Conservation (phyloP, 1,284 basidiomycete species). For the Veloporphyrellus conicus region DNA sequence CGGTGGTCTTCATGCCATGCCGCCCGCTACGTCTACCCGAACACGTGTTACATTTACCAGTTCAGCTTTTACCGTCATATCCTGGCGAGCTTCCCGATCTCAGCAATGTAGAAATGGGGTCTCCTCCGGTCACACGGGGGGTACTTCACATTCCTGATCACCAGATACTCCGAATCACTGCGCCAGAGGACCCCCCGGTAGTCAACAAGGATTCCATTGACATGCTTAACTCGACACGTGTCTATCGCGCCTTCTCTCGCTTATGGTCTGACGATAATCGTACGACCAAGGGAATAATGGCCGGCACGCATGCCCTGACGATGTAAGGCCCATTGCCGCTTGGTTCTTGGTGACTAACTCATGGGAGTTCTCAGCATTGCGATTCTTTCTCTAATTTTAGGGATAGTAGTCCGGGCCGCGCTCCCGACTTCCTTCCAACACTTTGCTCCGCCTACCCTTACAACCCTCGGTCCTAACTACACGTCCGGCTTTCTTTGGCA, state of each 20-base stretch:
- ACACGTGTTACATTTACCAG: constrained; percentile 59
- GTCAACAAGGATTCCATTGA: constrained; percentile 46
- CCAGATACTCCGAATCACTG: constrained; percentile 38
- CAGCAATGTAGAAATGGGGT: constrained; percentile 33
- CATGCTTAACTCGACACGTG: constrained; percentile 40
- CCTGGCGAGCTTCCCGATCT: constrained; percentile 32
- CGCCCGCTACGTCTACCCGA: constrained; percentile 40
- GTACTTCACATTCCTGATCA: constrained; percentile 42
- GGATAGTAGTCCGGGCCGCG: constrained; percentile 55
- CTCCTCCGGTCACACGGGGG: constrained; percentile 48
- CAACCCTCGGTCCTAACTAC: constrained; percentile 9
- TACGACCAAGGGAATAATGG: constrained; percentile 33
- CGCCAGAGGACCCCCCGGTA: constrained; percentile 36
- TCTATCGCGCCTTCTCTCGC: constrained; percentile 44
- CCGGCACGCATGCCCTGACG: constrained; percentile 54
- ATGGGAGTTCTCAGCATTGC: constrained; percentile 48
- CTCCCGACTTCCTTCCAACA: constrained; percentile 40
- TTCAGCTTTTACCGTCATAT: constrained; percentile 40
- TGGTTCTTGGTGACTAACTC: constrained; percentile 7
- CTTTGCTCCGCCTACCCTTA: constrained; percentile 17
- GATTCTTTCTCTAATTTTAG: constrained; percentile 62
- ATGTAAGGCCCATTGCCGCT: constrained; percentile 44
- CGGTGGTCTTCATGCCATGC: constrained; percentile 60
- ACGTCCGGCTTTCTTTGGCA: constrained; percentile 29
- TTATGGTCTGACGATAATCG: constrained; percentile 41